Conservation (phyloP, 2,329 filamentous ascomycete genomes). For the Tricladium varicosporioides region DNA sequence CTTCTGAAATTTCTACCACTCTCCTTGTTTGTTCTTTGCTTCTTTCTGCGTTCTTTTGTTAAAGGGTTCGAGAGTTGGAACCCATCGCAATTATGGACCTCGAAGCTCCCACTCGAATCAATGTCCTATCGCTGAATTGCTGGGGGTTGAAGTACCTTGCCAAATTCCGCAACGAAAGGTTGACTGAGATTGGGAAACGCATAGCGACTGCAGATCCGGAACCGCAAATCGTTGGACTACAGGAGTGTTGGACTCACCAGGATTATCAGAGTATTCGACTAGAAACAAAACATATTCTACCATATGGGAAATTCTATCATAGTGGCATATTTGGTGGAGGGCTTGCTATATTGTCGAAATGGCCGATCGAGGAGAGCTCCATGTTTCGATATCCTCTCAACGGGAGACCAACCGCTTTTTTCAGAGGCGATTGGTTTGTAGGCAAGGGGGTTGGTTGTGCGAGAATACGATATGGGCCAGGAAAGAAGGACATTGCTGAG, state of each 20-base stretch:
- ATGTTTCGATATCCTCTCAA: conserved; percentile 91
- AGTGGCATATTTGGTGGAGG: conserved; percentile 88
- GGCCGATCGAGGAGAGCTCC: conserved; percentile 86
- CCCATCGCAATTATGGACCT: conserved; percentile 22
- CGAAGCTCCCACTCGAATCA: conserved; percentile 54
- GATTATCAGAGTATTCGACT: conserved; percentile 79
- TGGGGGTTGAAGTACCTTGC: conserved; percentile 93
- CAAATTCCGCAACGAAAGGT: conserved; percentile 71
- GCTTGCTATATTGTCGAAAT: conserved; percentile 83
- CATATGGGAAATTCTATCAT: conserved; percentile 90
- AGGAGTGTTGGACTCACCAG: conserved; percentile 89
- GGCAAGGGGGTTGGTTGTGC: conserved; percentile 92
- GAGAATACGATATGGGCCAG: conserved; percentile 68
- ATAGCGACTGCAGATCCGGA: conserved; percentile 65
- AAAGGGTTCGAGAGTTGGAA: background rate
- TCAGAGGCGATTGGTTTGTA: conserved; percentile 92
- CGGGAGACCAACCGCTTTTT: conserved; percentile 90
- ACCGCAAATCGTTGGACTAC: conserved; percentile 86
- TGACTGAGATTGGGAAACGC: conserved; percentile 79
- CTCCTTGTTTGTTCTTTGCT: background rate
- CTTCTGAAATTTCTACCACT: conserved; percentile 1
- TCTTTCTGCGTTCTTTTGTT: background rate
- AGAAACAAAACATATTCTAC: conserved; percentile 70
- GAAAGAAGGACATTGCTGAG: conserved; percentile 67
- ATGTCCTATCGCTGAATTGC: conserved; percentile 88